Percentiles rank a stretch among this genome's conserved stretches.
phyloP scores from a whole-genome alignment of 176 grass and related monocot genomes.

The Oryza brachyantha region DNA sequence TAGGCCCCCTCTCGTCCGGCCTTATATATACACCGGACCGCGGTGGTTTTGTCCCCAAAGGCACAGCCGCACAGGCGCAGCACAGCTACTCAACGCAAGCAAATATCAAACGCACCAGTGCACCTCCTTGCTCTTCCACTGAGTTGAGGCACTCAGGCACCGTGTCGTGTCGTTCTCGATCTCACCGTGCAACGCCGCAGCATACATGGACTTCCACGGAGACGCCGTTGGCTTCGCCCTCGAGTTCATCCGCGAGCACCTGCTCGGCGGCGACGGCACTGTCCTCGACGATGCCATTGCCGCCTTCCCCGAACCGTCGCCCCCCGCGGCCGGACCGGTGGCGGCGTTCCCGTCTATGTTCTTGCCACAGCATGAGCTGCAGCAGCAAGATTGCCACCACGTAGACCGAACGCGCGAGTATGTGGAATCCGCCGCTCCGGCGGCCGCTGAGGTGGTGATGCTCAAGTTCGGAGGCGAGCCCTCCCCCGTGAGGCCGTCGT shows the following conservation, averaged over 20 bases:
- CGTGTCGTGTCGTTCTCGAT: too few species aligned
- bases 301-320: too few species aligned
- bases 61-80: neutral
- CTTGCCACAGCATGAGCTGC: neutral
- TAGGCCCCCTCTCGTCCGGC: neutral
- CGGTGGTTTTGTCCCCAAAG: neutral
- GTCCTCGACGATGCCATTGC: too few species aligned
- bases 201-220: constrained; percentile 51
- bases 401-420: neutral
- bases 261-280: constrained; percentile 25
- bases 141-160: neutral
- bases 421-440: neutral
- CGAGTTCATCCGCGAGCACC: constrained; percentile 52
- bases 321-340: neutral
- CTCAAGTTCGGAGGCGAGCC: constrained; percentile 35
- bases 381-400: neutral
- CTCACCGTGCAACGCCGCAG: too few species aligned
- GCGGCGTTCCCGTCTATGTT: constrained; percentile 9
- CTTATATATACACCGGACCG: neutral
- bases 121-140: neutral
- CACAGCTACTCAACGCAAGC: neutral
- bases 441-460: constrained; percentile 24
- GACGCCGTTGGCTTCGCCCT: constrained; percentile 35
- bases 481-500: constrained; percentile 6
- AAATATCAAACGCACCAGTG: neutral